phyloP scores from a whole-genome alignment of 2,329 filamentous ascomycete species.

The Stagonosporopsis chrysanthemi region DNA sequence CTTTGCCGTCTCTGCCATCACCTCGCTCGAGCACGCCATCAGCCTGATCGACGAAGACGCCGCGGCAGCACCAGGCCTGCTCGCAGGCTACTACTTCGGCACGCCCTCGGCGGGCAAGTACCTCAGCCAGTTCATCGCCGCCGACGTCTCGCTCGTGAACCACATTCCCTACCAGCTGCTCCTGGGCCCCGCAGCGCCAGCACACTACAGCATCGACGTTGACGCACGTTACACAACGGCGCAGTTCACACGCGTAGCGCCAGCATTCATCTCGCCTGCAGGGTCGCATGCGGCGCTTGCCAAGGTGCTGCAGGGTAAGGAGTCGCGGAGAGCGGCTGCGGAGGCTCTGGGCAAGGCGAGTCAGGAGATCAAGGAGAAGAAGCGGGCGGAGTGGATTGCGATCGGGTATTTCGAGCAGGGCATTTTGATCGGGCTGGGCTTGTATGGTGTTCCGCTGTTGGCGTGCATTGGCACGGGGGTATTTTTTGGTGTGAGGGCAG shows the following conservation, averaged over 20 bases:
- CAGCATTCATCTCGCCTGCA: slow-evolving; percentile 25
- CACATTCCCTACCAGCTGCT: slow-evolving; percentile 65
- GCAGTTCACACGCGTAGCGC: slow-evolving; percentile 32
- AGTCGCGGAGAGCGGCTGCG: slow-evolving; percentile 19
- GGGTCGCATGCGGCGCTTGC: slow-evolving; percentile 29
- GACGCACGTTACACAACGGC: slow-evolving; percentile 28
- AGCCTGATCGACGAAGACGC: slow-evolving; percentile 52
- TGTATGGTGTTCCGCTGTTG: slow-evolving; percentile 44
- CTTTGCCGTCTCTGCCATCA: slow-evolving; percentile 57
- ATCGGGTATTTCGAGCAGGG: slow-evolving; percentile 44
- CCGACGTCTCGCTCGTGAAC: slow-evolving; percentile 63
- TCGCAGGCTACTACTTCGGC: slow-evolving; percentile 63
- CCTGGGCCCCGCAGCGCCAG: slow-evolving; percentile 41
- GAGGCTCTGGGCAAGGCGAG: slow-evolving; percentile 26
- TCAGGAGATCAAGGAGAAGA: slow-evolving; percentile 41
- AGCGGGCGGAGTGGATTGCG: slow-evolving; percentile 44
- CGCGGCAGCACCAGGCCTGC: slow-evolving; percentile 34
- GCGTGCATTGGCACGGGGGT: slow-evolving; percentile 36
- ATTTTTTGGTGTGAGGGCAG: slow-evolving; percentile 37
- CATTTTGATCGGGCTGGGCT: slow-evolving; percentile 46
- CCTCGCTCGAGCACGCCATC: slow-evolving; percentile 64
- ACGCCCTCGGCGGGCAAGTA: slow-evolving; percentile 63
- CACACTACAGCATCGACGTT: slow-evolving; percentile 23
- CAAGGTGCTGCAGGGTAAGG: slow-evolving; percentile 20
- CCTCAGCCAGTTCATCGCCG: slow-evolving; percentile 63